A percentile compares a stretch with the other conserved stretches of the same genome.
phyloP scores from a whole-genome alignment of 805 yeast species.

The Yarrowia keelungensis region DNA sequence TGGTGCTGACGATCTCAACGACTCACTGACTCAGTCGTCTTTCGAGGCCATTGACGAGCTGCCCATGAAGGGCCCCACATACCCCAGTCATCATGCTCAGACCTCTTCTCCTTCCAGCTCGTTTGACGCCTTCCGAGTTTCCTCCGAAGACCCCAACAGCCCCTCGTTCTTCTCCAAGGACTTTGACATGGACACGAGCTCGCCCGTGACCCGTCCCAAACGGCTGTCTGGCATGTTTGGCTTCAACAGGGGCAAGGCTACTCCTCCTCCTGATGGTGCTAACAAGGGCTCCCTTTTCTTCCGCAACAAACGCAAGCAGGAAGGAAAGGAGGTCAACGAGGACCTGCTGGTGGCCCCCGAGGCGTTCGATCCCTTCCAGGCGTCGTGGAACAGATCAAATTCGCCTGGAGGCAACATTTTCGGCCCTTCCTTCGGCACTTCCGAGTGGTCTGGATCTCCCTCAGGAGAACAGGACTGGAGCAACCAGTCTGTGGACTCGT shows the following conservation, averaged over 20 bases:
- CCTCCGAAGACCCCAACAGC: slow-evolving; percentile 20
- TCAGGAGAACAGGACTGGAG: slow-evolving; percentile 17
- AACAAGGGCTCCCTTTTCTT: slow-evolving; percentile 22
- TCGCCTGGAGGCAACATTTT: slow-evolving; percentile 24
- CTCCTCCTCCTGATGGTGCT: background rate
- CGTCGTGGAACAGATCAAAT: slow-evolving; percentile 22
- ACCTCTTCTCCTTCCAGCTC: slow-evolving; percentile 15
- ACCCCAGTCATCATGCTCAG: slow-evolving; percentile 3
- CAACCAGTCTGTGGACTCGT: slow-evolving; percentile 1
- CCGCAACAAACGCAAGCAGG: slow-evolving; percentile 21
- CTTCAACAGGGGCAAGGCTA: slow-evolving; percentile 7
- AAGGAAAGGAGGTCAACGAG: slow-evolving; percentile 5
- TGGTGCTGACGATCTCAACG: slow-evolving; percentile 45
- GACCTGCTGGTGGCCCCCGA: slow-evolving; percentile 13
- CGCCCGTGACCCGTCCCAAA: slow-evolving; percentile 8
- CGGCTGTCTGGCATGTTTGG: slow-evolving; percentile 35
- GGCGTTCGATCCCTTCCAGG: slow-evolving; percentile 22
- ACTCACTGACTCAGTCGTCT: slow-evolving; percentile 41
- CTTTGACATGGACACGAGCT: slow-evolving; percentile 15
- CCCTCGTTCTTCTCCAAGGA: slow-evolving; percentile 6
- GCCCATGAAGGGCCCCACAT: slow-evolving; percentile 19
- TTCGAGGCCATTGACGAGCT: slow-evolving; percentile 34
- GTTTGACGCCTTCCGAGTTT: slow-evolving; percentile 21
- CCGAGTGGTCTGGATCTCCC: slow-evolving; percentile 31
- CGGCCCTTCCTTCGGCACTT: slow-evolving; percentile 20